Evolutionary conservation across 768 basidiomycete species (phyloP), one percentile per base, ranked within the genome.

Genomic region (Suillus decipiens): DNA sequence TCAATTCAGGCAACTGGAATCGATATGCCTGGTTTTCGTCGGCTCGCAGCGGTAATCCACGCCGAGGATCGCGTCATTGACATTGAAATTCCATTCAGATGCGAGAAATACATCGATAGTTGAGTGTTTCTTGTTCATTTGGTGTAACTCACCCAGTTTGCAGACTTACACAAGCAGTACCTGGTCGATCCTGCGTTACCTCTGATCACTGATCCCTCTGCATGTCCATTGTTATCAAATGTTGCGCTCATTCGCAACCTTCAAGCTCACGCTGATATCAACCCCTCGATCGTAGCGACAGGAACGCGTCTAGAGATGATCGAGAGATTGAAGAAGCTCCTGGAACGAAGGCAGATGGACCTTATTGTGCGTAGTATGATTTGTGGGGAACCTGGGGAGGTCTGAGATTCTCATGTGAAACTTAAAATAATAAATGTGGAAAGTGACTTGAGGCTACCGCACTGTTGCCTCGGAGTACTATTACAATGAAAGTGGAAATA

Each of bases 51-150:
- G 12, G 66, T 66, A 9, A 76, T 83, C 48, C 63, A 72, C 59
- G 66, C 72, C 41, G 78, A 80, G 31, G 70, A 73, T 15, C 78
- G 81, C 6, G 61, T 76, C 22, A 76, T 87, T 56, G 79, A 82
- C 63, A 73, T 89, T 60, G 83, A 86, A 68, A 79, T 87, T 41
- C 87, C 89, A 22, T 72, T 71, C 15, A 67, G 66, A 8, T 89
- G 87, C 67, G 82, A 84, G 59, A 63, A 68, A 2, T 88, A 89
- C 67, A 70, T 90, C 36, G 76, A 83, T 59, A 74, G 88, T 88
- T 66, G 57, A 81, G 65, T 60, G 14, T n/a, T 57, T 14, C n/a
- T 54, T 41, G 22, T 22, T 48, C 36, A 9, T 36, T 47, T n/a
- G 24, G 57, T 11, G 43, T 19, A 24, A 50, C 34, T 56, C n/a